Conservation (phyloP, 768 basidiomycete species). For the Auriscalpium orientale region DNA sequence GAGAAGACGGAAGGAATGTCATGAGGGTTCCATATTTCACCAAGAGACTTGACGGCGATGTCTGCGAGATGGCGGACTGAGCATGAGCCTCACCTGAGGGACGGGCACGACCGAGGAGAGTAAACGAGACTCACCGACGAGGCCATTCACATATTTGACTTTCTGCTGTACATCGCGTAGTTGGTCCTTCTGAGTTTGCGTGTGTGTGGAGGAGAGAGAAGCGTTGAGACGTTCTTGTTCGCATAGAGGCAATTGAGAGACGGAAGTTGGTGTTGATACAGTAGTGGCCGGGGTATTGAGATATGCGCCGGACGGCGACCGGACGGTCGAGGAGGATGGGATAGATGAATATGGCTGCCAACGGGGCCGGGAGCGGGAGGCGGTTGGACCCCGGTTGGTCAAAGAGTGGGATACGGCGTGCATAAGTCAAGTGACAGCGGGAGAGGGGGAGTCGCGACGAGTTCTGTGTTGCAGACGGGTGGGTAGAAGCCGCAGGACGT, state of each 20-base stretch:
- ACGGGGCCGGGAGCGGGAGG: constrained; percentile 56
- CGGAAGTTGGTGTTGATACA: constrained; percentile 16
- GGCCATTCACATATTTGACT: constrained; percentile 53
- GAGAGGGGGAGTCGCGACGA: no score
- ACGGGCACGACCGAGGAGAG: constrained; percentile 1
- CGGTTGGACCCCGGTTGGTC: constrained; percentile 64
- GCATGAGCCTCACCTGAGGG: background rate
- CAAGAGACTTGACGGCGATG: constrained; percentile 70
- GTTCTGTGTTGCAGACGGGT: no score
- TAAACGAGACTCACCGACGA: constrained; percentile 53
- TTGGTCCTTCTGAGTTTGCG: constrained; percentile 24
- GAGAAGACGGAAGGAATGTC: constrained; percentile 58
- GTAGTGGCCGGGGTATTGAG: constrained; percentile 16
- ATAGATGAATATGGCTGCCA: constrained; percentile 68
- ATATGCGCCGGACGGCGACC: constrained; percentile 29
- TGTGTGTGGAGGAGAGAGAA: constrained; percentile 14
- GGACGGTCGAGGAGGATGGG: constrained; percentile 28
- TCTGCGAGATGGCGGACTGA: constrained; percentile 34
- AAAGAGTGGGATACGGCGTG: constrained; percentile 40
- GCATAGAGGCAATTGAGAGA: constrained; percentile 18
- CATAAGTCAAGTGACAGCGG: constrained; percentile 16
- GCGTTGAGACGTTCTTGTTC: constrained; percentile 25
- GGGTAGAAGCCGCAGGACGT: no score
- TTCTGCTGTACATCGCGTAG: constrained; percentile 42
- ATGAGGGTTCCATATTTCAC: constrained; percentile 75